A percentile compares a stretch with the other conserved stretches of the same genome.
Evolutionary conservation across 768 basidiomycete genomes (phyloP).

Genomic region (Suillus lakei): DNA sequence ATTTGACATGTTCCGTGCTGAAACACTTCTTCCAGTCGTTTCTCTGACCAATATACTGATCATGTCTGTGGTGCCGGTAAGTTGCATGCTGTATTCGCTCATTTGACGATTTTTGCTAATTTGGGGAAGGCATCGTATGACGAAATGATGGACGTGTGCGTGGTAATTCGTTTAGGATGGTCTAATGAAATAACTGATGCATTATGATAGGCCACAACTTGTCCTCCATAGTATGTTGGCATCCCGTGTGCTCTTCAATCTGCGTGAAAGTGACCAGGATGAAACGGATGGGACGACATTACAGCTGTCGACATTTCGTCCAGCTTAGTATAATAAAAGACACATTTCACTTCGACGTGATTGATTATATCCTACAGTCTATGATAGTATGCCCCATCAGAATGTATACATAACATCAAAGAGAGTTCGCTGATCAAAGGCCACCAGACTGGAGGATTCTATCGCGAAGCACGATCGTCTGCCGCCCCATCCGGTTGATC

Average conservation of each 20-base stretch:
- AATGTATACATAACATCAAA: too few species aligned
- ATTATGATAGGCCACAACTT: neutral
- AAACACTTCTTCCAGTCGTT: neutral
- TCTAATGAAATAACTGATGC: neutral
- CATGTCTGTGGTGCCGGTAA: neutral
- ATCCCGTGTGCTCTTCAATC: neutral
- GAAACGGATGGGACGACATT: too few species aligned
- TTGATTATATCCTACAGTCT: too few species aligned
- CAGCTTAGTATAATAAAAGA: too few species aligned
- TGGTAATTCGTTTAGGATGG: neutral
- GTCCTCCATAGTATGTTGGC: neutral
- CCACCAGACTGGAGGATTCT: too few species aligned
- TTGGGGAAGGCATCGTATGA: neutral
- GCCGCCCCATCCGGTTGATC: too few species aligned
- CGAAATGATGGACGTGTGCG: neutral
- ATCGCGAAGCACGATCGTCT: too few species aligned
- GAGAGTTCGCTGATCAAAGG: too few species aligned
- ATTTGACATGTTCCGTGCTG: neutral
- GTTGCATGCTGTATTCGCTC: neutral
- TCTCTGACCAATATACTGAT: neutral
- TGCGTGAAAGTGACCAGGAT: neutral
- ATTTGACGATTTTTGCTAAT: neutral
- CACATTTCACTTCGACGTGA: too few species aligned
- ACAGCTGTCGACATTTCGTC: too few species aligned
- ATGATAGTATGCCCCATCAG: too few species aligned